A percentile compares a stretch with the other conserved stretches of the same genome.
Evolutionary conservation across 129 eudicot species (phyloP).

Genomic region (Flaveria sonorensis): DNA sequence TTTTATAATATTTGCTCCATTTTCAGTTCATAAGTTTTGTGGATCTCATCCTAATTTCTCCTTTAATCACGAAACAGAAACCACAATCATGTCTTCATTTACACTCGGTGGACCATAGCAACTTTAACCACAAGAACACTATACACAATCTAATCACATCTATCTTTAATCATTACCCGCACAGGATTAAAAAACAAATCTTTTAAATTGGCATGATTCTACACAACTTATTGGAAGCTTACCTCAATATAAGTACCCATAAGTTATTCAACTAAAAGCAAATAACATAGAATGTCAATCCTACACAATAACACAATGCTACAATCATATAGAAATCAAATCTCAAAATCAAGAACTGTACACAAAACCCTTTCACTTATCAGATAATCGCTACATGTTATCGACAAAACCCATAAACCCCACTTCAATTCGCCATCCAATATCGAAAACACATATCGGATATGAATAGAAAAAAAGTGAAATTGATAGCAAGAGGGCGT

Average conservation of each 20-base stretch:
- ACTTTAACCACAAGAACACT: constrained; percentile 4
- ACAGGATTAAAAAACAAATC: neutral
- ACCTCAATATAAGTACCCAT: constrained; percentile 2
- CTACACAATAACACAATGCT: constrained; percentile 17
- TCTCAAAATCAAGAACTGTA: constrained; percentile 13
- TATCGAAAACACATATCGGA: neutral
- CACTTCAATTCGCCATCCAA: neutral
- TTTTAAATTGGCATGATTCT: constrained; percentile 7
- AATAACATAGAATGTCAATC: neutral
- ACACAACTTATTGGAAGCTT: constrained; percentile 1
- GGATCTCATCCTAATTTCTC: constrained; percentile 16
- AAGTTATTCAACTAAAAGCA: neutral
- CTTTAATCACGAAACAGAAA: constrained; percentile 16
- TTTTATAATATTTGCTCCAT: too few species aligned
- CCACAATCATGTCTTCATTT: neutral
- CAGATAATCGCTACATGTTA: too few species aligned
- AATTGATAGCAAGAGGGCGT: neutral
- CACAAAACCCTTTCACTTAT: neutral
- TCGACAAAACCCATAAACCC: constrained; percentile 27
- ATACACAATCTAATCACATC: constrained; percentile 11
- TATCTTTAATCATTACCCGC: neutral
- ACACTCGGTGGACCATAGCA: neutral
- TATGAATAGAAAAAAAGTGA: neutral
- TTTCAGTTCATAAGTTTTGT: neutral
- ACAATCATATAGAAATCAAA: constrained; percentile 20